Base-by-base conservation (phyloP, 2,329 filamentous ascomycete genomes). In the Zymoseptoria passerinii region DNA sequence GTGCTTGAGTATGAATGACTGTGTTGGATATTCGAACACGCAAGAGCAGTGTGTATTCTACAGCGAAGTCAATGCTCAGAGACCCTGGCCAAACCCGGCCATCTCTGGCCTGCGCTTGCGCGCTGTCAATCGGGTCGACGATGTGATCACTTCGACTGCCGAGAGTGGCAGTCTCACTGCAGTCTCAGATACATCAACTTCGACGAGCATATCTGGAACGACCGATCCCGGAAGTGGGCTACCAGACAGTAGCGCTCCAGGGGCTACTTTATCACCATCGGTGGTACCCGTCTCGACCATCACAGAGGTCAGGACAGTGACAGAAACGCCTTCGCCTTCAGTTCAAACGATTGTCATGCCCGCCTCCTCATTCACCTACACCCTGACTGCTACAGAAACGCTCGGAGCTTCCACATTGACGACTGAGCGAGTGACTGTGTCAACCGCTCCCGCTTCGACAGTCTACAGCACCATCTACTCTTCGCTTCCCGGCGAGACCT, bases 11-110 rank as follows among this genome's bases (percentile, higher is more conserved):
- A 23, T 28, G 18, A 13, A 20, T 9, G n/a, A 49, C 20, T 54
- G 53, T 16, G 35, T 54, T 8, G 53, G 28, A 16, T 54, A 23
- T 23, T 54, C 53, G 3, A 48, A 54, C 27, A 48, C 53, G 18
- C 18, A 54, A 28, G 53, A 54, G 13, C 53, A 49, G 23, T 54
- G 53, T 23, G 16, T 54, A 6, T 28, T 54, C 29, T 54, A 48
- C 35, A 48, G 29, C 44, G 19, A 18, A 18, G 53, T 54, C 23
- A 40, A 48, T 23, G 53, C 28, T 18, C 35, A 54, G 44, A 29
- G 27, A 16, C 28, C 35, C 18, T 54, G 29, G 35, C 35, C 19
- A 10, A 48, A 54, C 23, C 53, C 53, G 19, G 53, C 53, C 9
- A 16, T 54, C 1, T 54, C 53, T 19, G 53, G 28, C 1, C 13